Base-by-base conservation (phyloP, 352 stramenopile species). In the Phytophthora parvispora region DNA sequence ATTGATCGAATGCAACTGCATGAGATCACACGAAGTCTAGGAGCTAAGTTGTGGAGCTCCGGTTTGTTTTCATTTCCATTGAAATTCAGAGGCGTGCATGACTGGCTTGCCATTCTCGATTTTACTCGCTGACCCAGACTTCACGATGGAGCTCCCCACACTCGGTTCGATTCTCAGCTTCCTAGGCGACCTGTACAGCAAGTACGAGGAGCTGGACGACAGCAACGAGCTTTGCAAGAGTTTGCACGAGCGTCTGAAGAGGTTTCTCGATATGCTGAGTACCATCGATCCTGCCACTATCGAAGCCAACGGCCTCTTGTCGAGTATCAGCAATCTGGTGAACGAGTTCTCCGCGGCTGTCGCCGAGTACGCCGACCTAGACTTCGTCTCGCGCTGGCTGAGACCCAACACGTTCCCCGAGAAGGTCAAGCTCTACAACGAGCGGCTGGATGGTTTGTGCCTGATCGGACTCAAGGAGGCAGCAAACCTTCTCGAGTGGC, bases 371-470 rank as follows among this genome's bases (percentile, higher is more conserved):
- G 38, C 40, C n/a, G n/a, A 43, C 15, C 34, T 9, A 38, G 64
- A 69, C 48, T 48, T 65, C 31, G 47, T 74, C 36, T 58, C 69
- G 36, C 67, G 53, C 1, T 31, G 61, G 47, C 40, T 48, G 6
- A 63, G 56, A 24, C 8, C 34, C 20, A 32, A 57, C 22, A 61
- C 69, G 28, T 69, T 74, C 24, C 29, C n/a, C 0, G 53, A 69
- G 4, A 42, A 69, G 9, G 51, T 69, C 28, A 59, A 69, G 60
- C 25, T 66, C 27, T 74, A 59, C 54, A 69, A 74, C 36, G 67
- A 69, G 47, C 48, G 48, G 3, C 51, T 74, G 6, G 67, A 74
- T 6, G 58, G 47, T 20, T 43, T 74, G 16, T 38, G 57, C 27
- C 9, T 59, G 4, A 54, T 69, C 22, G 64, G 51, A 10, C 60